Evolutionary conservation across 768 basidiomycete genomes (phyloP).

Genomic region (Boletellus ananiceps): DNA sequence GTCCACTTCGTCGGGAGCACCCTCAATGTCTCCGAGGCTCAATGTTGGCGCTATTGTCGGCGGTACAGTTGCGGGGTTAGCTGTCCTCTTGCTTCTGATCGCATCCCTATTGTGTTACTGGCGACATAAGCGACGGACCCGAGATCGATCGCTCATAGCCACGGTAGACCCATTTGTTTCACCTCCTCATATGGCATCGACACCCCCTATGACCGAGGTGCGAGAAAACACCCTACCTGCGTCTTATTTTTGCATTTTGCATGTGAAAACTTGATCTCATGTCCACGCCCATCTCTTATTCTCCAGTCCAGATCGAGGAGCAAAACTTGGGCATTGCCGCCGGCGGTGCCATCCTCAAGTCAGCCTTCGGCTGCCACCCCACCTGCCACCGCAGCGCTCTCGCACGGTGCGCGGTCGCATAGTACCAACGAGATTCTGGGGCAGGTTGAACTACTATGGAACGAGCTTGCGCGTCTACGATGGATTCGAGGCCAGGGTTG

Average conservation of each 20-base stretch:
- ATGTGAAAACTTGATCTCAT: too few species aligned
- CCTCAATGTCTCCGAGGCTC: not conserved
- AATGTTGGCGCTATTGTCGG: slow-evolving; percentile 4
- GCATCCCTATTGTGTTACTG: slow-evolving; percentile 2
- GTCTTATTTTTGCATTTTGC: too few species aligned
- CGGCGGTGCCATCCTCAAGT: not conserved
- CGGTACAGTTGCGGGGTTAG: not conserved
- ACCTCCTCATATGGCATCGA: not conserved
- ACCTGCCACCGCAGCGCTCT: not conserved
- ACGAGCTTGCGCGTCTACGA: slow-evolving; percentile 10
- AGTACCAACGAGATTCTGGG: not conserved
- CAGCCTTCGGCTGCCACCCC: not conserved
- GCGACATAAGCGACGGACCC: not conserved
- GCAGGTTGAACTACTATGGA: slow-evolving; percentile 6
- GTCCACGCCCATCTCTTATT: too few species aligned
- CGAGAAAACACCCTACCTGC: too few species aligned
- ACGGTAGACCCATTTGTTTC: not conserved
- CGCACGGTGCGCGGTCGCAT: not conserved
- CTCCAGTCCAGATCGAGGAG: not conserved
- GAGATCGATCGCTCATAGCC: not conserved
- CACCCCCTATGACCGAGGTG: not conserved
- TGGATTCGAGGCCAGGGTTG: not conserved
- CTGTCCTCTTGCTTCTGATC: not conserved
- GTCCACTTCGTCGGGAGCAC: too few species aligned
- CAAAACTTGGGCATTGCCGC: not conserved